Percentiles rank a stretch among this genome's conserved stretches.
phyloP scores from a whole-genome alignment of 441 rosid genomes.

The Brassica hybrid region DNA sequence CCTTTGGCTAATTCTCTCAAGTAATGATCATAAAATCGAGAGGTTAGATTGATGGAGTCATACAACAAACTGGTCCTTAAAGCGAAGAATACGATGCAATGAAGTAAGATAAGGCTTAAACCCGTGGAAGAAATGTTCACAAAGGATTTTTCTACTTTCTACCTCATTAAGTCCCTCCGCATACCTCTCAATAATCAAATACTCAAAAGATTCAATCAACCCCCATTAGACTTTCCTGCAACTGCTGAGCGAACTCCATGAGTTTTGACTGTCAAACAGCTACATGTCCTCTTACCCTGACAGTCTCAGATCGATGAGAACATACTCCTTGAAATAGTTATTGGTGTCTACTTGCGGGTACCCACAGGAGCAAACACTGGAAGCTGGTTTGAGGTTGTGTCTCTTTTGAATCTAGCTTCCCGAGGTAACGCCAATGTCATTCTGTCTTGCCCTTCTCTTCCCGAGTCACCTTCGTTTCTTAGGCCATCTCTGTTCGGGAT shows the following conservation, averaged over 20 bases:
- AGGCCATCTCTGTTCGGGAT: slow-evolving; percentile 63
- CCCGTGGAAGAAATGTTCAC: slow-evolving; percentile 34
- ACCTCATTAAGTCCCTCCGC: slow-evolving; percentile 25
- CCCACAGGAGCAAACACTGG: slow-evolving; percentile 73
- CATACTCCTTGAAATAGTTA: slow-evolving; percentile 5
- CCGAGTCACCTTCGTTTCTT: slow-evolving; percentile 61
- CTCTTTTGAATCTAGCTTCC: slow-evolving; percentile 71
- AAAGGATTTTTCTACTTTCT: slow-evolving; percentile 32
- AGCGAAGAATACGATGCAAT: slow-evolving; percentile 20
- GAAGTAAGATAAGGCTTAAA: slow-evolving; percentile 17
- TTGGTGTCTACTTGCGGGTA: slow-evolving; percentile 47
- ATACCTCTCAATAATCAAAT: slow-evolving; percentile 12
- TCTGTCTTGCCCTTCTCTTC: slow-evolving; percentile 65
- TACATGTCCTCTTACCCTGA: slow-evolving; percentile 7
- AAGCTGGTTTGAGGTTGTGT: slow-evolving; percentile 76
- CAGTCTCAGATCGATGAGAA: slow-evolving; percentile 10
- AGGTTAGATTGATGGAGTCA: slow-evolving; percentile 26
- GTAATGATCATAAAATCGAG: slow-evolving; percentile 20
- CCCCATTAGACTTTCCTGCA: slow-evolving; percentile 21
- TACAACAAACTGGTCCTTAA: slow-evolving; percentile 19
- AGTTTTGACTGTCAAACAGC: slow-evolving; percentile 21
- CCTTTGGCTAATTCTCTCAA: not conserved
- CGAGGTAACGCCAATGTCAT: slow-evolving; percentile 56
- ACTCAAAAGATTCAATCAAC: slow-evolving; percentile 6
- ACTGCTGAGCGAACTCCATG: slow-evolving; percentile 5